A percentile compares a stretch with the other conserved stretches of the same genome.
Evolutionary conservation across 306 rosid species (phyloP).

Genomic region (Prunus mume): DNA sequence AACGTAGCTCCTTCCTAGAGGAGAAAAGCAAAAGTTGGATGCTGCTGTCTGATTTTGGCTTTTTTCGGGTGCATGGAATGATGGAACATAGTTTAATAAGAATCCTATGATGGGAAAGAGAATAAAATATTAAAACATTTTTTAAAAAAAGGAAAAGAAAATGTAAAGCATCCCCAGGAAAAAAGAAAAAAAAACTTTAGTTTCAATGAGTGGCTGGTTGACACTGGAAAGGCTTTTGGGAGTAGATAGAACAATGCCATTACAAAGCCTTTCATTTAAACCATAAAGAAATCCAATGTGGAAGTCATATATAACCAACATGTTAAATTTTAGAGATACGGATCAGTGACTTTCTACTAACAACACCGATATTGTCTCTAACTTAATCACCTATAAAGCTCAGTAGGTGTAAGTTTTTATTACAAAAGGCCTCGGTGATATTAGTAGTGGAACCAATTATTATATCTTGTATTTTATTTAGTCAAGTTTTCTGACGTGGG

Average conservation of each 20-base stretch:
- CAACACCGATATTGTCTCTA: too few species aligned
- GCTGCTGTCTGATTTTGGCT: background rate
- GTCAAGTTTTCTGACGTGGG: accelerated
- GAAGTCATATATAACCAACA: too few species aligned
- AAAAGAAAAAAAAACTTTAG: background rate
- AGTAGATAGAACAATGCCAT: background rate
- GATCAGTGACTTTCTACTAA: accelerated
- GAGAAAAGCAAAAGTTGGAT: background rate
- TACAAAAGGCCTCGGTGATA: too few species aligned
- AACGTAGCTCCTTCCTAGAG: background rate
- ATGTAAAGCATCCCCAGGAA: background rate
- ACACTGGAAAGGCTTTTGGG: conserved; percentile 8
- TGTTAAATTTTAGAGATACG: too few species aligned
- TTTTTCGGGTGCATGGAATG: background rate
- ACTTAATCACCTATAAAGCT: accelerated
- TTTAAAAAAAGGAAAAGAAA: background rate
- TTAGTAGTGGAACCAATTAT: too few species aligned
- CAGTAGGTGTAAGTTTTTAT: too few species aligned
- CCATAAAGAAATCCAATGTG: background rate
- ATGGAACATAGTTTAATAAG: background rate
- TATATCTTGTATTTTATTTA: too few species aligned
- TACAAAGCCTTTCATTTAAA: background rate
- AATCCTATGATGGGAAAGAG: background rate
- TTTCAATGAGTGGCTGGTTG: conserved; percentile 23
- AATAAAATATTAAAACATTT: background rate